Evolutionary conservation across 768 basidiomycete genomes (phyloP).

Genomic region (Boletus speciosus): DNA sequence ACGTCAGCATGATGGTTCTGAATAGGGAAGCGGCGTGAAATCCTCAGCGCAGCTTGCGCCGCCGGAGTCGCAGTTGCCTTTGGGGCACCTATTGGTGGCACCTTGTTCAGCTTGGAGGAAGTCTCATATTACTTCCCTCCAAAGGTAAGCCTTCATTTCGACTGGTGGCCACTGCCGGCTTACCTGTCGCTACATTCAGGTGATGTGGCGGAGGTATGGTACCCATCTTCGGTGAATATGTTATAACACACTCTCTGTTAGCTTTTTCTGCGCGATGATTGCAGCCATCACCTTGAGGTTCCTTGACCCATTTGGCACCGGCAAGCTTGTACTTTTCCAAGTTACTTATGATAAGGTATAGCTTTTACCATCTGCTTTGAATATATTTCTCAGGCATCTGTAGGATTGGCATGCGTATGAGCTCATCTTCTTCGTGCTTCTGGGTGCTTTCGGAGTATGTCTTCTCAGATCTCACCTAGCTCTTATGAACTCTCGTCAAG

Average conservation of each 20-base stretch:
- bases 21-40: slow-evolving; percentile 86
- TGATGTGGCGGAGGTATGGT: slow-evolving; percentile 88
- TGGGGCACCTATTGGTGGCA: slow-evolving; percentile 94
- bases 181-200: slow-evolving; percentile 35
- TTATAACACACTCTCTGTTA: slow-evolving; percentile 32
- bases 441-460: slow-evolving; percentile 87
- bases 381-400: slow-evolving; percentile 1
- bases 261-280: slow-evolving; percentile 98
- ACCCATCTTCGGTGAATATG: background rate
- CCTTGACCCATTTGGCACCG: slow-evolving; percentile 93
- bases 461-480: background rate
- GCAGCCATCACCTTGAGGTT: slow-evolving; percentile 92
- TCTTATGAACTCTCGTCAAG: slow-evolving; percentile 36
- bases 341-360: slow-evolving; percentile 82
- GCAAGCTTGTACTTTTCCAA: slow-evolving; percentile 89
- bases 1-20: background rate
- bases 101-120: slow-evolving; percentile 90
- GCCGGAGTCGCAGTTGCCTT: slow-evolving; percentile 98
- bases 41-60: slow-evolving; percentile 92
- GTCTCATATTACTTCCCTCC: slow-evolving; percentile 97
- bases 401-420: slow-evolving; percentile 95
- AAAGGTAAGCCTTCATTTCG: slow-evolving; percentile 47
- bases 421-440: slow-evolving; percentile 74
- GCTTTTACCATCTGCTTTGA: background rate
- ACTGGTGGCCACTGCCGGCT: background rate